phyloP scores from a whole-genome alignment of 768 basidiomycete genomes.

The Ramaria sp. region DNA sequence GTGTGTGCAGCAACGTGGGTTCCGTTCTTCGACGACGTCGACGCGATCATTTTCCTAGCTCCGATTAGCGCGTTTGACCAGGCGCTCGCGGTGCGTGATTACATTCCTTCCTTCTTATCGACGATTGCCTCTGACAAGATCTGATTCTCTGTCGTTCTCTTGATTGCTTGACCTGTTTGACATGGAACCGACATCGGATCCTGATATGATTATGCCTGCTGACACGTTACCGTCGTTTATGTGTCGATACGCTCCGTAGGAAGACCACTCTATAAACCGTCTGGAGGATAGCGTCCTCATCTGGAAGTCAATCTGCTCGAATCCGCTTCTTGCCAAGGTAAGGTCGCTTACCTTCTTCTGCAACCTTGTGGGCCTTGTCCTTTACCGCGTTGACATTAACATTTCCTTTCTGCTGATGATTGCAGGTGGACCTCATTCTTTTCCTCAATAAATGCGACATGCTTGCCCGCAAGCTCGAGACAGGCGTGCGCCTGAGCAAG shows the following conservation, averaged over 20 bases:
- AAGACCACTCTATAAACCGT: constrained; percentile 43
- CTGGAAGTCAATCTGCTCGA: constrained; percentile 65
- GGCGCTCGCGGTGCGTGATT: constrained; percentile 22
- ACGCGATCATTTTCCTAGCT: constrained; percentile 49
- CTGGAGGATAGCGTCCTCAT: constrained; percentile 65
- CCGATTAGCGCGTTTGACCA: constrained; percentile 51
- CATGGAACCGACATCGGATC: too few species aligned
- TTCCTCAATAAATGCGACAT: constrained; percentile 82
- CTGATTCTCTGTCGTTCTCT: background rate
- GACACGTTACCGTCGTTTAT: too few species aligned
- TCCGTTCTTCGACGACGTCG: constrained; percentile 42
- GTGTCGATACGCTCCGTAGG: constrained; percentile 11
- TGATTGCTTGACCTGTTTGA: too few species aligned
- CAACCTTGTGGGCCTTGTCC: too few species aligned
- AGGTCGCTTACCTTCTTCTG: background rate
- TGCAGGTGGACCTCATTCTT: constrained; percentile 50
- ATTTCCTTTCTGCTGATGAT: background rate
- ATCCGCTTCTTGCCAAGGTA: constrained; percentile 53
- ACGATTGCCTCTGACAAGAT: background rate
- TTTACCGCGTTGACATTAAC: too few species aligned
- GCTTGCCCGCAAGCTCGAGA: constrained; percentile 49
- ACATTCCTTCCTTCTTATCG: background rate
- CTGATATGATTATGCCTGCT: too few species aligned
- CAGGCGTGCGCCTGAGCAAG: constrained; percentile 53
- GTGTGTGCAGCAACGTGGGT: constrained; percentile 26